Percentiles rank a stretch among this genome's conserved stretches.
These are phyloP conservation scores for Pisolithus marmoratus DNA, from an alignment of 768 basidiomycete genomes.

Conservation along the genomic window DNA sequence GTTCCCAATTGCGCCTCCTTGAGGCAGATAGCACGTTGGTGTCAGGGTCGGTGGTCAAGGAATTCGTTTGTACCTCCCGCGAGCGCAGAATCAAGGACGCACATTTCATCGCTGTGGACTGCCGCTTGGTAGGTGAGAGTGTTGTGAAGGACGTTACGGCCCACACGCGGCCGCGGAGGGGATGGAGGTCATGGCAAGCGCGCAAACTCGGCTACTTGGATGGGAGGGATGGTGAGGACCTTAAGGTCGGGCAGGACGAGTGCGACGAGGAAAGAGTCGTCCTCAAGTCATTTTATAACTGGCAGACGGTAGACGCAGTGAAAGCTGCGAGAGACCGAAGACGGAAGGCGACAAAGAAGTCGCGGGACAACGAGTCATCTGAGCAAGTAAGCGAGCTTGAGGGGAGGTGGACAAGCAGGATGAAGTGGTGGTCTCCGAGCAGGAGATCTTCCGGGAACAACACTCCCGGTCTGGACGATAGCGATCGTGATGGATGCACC, in stretches of 20 bases:
- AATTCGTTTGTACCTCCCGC: constrained; percentile 57
- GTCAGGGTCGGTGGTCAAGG: constrained; percentile 49
- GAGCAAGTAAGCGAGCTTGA: constrained; percentile 28
- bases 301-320: constrained; percentile 82
- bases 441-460: constrained; percentile 43
- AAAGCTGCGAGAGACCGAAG: constrained; percentile 60
- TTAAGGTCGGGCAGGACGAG: constrained; percentile 73
- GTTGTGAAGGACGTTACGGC: constrained; percentile 55
- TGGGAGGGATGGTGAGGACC: constrained; percentile 57
- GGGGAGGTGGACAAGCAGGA: constrained; percentile 16
- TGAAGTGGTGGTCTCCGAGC: constrained; percentile 37
- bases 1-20: constrained; percentile 55
- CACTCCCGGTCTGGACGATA: constrained; percentile 42
- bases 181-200: constrained; percentile 73
- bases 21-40: constrained; percentile 82
- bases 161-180: constrained; percentile 60
- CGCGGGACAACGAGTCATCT: constrained; percentile 31
- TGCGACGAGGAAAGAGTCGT: constrained; percentile 70
- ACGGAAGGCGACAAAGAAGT: constrained; percentile 47
- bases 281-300: constrained; percentile 79
- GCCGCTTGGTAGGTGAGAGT: constrained; percentile 60
- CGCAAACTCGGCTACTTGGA: constrained; percentile 68
- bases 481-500: constrained; percentile 56
- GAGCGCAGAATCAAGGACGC: constrained; percentile 46
- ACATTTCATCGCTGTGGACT: constrained; percentile 67